phyloP scores from a whole-genome alignment of 129 eudicot species.

The Arctium minus region DNA sequence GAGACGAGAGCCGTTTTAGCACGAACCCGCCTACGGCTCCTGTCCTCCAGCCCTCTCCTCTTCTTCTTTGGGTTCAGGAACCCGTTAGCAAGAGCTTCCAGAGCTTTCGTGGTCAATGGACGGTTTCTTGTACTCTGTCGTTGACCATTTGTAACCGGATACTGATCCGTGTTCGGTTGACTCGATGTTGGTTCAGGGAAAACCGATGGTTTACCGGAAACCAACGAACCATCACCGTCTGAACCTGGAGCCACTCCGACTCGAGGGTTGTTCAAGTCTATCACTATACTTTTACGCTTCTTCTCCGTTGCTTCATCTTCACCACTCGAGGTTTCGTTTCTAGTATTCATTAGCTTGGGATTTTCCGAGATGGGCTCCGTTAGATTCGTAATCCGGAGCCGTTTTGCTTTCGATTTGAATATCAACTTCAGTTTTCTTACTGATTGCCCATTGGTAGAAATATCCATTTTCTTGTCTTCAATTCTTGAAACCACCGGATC shows the following conservation, averaged over 20 bases:
- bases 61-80: conserved; percentile 28
- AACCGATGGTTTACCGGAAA: background rate
- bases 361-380: too few relatives aligned
- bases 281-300: conserved; percentile 10
- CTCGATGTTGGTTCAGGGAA: conserved; percentile 3
- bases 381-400: background rate
- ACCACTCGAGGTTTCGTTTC: background rate
- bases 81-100: conserved; percentile 53
- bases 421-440: conserved; percentile 12
- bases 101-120: conserved; percentile 46
- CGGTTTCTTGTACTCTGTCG: conserved; percentile 57
- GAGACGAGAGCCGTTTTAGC: conserved; percentile 26
- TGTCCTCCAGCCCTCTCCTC: conserved; percentile 24
- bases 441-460: background rate
- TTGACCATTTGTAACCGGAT: conserved; percentile 26
- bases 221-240: conserved; percentile 8
- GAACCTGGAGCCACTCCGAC: background rate
- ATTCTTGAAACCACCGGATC: background rate
- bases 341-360: background rate
- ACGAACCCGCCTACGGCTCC: conserved; percentile 29
- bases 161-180: conserved; percentile 11
- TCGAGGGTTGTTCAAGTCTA: conserved; percentile 45
- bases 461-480: background rate
- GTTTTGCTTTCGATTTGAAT: conserved; percentile 5
- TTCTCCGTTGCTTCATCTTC: conserved; percentile 16